Evolutionary conservation across 495 filamentous ascomycete genomes (phyloP), one percentile per base, ranked within the genome.

Genomic region (Apiosordaria backusii): DNA sequence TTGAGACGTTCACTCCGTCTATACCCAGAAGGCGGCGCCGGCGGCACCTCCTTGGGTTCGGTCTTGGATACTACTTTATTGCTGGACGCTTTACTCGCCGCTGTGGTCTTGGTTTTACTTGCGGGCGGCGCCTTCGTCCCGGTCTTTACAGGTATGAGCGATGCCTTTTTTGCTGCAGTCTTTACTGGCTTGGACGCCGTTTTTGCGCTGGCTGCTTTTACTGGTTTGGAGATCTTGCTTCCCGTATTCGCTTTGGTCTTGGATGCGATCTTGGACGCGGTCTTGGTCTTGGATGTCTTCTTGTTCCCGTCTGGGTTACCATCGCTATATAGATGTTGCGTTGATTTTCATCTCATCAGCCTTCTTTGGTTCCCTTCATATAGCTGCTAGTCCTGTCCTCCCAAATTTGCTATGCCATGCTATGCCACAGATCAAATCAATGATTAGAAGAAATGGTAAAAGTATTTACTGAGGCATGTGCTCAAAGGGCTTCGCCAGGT

Each of bases 401-500:
- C 19, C 19, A 57, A 54, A 21, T 5, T 57, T 57, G 19, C 23
- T 50, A 22, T 15, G 10, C 18, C 40, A 26, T 55, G 7, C 25
- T 26, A 45, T 45, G 27, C 27, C 50, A 58, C 18, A 67, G 40
- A 26, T 67, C 52, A 16, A 24, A 35, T 27, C 59, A 25, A 29
- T 22, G 35, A 40, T 57, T 55, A 18, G 59, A 45, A 45, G 10
- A 45, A 15, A 45, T 63, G 13, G 24, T 27, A 45, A 35, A n/a
- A 60, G 23, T 18, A 63, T 70, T 78, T 81, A 87, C 74, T 84
- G 50, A 13, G 87, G 87, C 87, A 89, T 89, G 66, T 85, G 76
- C 76, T 83, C 66, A 75, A 88, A 88, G 3, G 86, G 79, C 66
- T 88, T 80, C 4, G 74, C 85, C 65, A 90, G 79, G 62, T 84